Evolutionary conservation across 2,329 filamentous ascomycete genomes (phyloP).

Genomic region (Pseudovirgaria hyperparasitica): DNA sequence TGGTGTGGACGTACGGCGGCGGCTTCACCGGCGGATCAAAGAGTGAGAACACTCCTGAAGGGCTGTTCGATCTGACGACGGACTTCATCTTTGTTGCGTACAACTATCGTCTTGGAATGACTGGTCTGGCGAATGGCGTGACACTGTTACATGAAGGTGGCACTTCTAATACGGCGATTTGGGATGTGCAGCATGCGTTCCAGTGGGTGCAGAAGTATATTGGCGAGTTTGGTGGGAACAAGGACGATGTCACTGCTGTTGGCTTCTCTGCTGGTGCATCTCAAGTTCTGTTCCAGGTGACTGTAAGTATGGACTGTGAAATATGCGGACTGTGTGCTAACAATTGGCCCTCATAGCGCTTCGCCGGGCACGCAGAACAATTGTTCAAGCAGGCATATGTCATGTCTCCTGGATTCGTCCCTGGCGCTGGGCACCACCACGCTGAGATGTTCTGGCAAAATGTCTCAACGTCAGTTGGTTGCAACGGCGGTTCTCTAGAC

Average conservation of each 20-base stretch:
- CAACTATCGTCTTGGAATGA: slow-evolving; percentile 23
- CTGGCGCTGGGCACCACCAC: slow-evolving; percentile 24
- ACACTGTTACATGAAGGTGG: slow-evolving; percentile 16
- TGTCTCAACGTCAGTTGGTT: slow-evolving; percentile 18
- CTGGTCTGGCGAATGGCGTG: slow-evolving; percentile 17
- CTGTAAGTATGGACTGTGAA: slow-evolving; percentile 5
- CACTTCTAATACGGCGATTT: slow-evolving; percentile 6
- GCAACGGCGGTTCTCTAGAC: slow-evolving; percentile 13
- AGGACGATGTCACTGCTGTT: slow-evolving; percentile 1
- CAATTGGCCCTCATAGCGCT: slow-evolving; percentile 8
- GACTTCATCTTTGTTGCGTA: slow-evolving; percentile 21
- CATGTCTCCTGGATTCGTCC: slow-evolving; percentile 17
- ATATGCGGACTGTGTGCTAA: neutral
- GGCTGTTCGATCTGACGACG: slow-evolving; percentile 18
- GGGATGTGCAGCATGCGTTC: slow-evolving; percentile 3
- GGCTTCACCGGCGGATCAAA: slow-evolving; percentile 18
- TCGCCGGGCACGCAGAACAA: slow-evolving; percentile 19
- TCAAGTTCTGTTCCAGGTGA: slow-evolving; percentile 15
- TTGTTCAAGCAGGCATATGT: slow-evolving; percentile 17
- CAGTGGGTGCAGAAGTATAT: slow-evolving; percentile 3
- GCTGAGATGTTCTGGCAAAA: slow-evolving; percentile 20
- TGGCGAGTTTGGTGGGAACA: slow-evolving; percentile 1
- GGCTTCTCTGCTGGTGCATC: slow-evolving; percentile 6
- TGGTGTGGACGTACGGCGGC: slow-evolving; percentile 3
- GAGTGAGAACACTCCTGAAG: slow-evolving; percentile 21